phyloP scores from a whole-genome alignment of 352 stramenopile genomes.

The Phytophthora lateralis region DNA sequence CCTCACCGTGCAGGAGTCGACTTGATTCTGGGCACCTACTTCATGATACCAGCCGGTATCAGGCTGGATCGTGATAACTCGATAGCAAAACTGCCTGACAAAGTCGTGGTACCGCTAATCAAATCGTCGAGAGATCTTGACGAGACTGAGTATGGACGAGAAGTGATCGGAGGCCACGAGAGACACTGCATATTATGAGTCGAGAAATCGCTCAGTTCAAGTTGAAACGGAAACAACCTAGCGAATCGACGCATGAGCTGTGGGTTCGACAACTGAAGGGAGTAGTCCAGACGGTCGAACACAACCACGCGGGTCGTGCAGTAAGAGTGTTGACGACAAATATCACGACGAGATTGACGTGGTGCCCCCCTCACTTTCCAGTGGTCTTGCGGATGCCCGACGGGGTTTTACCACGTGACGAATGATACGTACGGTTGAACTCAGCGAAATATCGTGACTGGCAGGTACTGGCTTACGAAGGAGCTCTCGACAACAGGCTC shows the following conservation, averaged over 20 bases:
- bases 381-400: background rate
- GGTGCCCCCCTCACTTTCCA: background rate
- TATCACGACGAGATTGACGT: background rate
- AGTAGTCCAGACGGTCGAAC: background rate
- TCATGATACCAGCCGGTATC: conserved; percentile 12
- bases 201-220: background rate
- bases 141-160: background rate
- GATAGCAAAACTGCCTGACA: too few relatives aligned
- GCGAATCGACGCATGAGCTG: background rate
- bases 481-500: background rate
- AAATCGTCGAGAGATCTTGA: too few relatives aligned
- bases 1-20: conserved; percentile 1
- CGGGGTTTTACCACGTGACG: background rate
- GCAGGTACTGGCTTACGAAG: background rate
- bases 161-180: background rate
- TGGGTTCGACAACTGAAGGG: background rate
- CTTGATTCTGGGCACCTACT: conserved; percentile 3
- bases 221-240: background rate
- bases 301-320: background rate
- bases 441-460: background rate
- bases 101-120: too few relatives aligned
- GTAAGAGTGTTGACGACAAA: background rate
- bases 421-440: background rate
- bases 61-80: background rate
- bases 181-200: background rate